phyloP scores from a whole-genome alignment of 2,329 filamentous ascomycete genomes.

The Pseudocercospora fuligena region DNA sequence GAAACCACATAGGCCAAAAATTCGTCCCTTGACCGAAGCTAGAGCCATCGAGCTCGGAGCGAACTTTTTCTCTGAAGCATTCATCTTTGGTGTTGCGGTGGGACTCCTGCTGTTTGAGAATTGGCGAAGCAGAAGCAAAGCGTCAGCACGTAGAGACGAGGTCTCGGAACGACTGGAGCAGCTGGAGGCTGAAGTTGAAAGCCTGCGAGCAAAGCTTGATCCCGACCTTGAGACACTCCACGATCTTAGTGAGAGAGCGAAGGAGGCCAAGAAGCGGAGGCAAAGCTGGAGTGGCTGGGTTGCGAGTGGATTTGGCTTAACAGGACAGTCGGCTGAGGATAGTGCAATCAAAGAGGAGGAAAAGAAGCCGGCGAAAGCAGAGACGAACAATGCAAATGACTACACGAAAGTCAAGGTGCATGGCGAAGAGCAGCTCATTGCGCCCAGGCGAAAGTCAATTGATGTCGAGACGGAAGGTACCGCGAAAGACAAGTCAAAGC shows the following conservation, averaged over 20 bases:
- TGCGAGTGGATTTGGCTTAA: conserved; percentile 24
- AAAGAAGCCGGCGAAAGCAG: not conserved
- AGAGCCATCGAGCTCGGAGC: conserved; percentile 72
- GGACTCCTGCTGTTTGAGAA: conserved; percentile 67
- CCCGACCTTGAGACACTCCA: conserved; percentile 42
- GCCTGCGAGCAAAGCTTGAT: conserved; percentile 40
- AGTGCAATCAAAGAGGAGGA: conserved; percentile 20
- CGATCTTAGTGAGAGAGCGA: conserved; percentile 44
- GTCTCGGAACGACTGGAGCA: conserved; percentile 64
- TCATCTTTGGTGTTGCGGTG: conserved; percentile 68
- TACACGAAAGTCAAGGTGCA: conserved; percentile 10
- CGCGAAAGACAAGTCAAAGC: conserved; percentile 14
- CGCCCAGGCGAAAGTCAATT: conserved; percentile 4
- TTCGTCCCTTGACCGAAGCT: conserved; percentile 67
- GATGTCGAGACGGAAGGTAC: conserved; percentile 9
- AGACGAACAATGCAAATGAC: not conserved
- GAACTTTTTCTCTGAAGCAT: conserved; percentile 70
- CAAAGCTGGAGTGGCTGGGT: conserved; percentile 38
- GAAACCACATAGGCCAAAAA: conserved; percentile 49
- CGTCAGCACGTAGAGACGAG: conserved; percentile 62
- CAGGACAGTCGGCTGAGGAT: conserved; percentile 17
- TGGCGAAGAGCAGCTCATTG: not conserved
- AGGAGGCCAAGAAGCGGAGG: conserved; percentile 33
- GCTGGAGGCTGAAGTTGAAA: conserved; percentile 56
- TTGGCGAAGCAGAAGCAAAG: conserved; percentile 65